These are phyloP conservation scores for Mucor sp. DNA, from an alignment of 371 early-diverging fungal genomes.

Conservation along the genomic window DNA sequence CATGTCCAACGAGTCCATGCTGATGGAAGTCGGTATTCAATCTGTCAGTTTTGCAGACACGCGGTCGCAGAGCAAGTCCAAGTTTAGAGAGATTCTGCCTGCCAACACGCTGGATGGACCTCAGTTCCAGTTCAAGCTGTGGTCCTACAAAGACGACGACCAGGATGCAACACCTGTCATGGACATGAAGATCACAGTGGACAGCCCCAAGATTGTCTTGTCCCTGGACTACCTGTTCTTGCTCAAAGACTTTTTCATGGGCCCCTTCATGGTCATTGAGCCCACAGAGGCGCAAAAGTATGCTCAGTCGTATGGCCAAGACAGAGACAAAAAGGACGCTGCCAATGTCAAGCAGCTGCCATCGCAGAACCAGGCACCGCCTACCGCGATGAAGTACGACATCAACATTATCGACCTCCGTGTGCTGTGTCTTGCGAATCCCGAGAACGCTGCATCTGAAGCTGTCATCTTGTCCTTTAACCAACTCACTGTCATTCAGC, in stretches of 20 bases:
- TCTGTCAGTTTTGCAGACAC: constrained; percentile 83
- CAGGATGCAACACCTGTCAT: constrained; percentile 26
- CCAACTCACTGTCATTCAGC: constrained; percentile 73
- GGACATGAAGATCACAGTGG: constrained; percentile 70
- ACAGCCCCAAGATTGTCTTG: constrained; percentile 80
- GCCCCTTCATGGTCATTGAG: constrained; percentile 48
- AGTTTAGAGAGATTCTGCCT: constrained; percentile 85
- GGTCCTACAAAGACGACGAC: constrained; percentile 12
- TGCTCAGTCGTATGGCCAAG: constrained; percentile 38
- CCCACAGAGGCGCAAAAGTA: constrained; percentile 46
- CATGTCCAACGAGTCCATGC: constrained; percentile 63
- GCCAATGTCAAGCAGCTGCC: constrained; percentile 12
- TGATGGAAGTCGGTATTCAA: constrained; percentile 73
- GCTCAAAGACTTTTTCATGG: constrained; percentile 70
- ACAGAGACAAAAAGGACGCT: constrained; percentile 12
- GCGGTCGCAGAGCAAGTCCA: constrained; percentile 68
- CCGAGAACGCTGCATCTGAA: constrained; percentile 70
- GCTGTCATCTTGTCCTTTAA: constrained; percentile 86
- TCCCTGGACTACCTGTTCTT: constrained; percentile 83
- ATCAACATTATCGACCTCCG: constrained; percentile 82
- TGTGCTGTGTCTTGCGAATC: constrained; percentile 82
- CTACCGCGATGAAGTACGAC: constrained; percentile 46
- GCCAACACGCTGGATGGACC: constrained; percentile 65
- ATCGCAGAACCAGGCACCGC: constrained; percentile 6
- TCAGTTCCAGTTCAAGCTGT: constrained; percentile 65